These are phyloP conservation scores for Bjerkandera adusta DNA, from an alignment of 1,284 basidiomycete genomes.

Conservation along the genomic window DNA sequence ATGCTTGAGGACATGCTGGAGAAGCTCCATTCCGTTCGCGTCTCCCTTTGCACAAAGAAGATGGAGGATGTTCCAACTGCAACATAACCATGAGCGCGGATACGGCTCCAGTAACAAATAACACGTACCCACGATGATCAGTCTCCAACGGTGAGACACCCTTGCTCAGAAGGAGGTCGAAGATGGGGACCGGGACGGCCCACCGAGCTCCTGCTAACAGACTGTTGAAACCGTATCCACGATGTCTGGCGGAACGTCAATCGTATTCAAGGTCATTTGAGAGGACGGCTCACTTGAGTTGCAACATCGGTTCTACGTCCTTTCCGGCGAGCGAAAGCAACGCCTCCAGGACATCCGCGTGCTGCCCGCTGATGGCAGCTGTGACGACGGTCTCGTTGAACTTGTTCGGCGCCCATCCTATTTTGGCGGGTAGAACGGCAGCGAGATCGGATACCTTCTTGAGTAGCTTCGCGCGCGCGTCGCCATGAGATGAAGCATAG, in stretches of 20 bases:
- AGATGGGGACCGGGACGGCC: conserved; percentile 26
- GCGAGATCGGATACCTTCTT: conserved; percentile 36
- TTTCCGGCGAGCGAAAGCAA: conserved; percentile 40
- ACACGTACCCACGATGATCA: conserved; percentile 42
- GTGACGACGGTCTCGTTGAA: conserved; percentile 50
- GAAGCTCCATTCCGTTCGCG: conserved; percentile 23
- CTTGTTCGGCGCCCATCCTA: conserved; percentile 45
- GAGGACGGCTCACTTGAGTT: conserved; percentile 36
- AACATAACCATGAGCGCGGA: neutral
- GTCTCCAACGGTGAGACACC: conserved; percentile 42
- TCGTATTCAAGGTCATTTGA: neutral
- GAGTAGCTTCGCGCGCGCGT: conserved; percentile 37
- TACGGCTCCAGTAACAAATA: too few species aligned
- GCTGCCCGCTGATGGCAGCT: conserved; percentile 36
- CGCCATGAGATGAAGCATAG: conserved; percentile 42
- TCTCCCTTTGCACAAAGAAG: conserved; percentile 33
- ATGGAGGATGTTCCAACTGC: conserved; percentile 56
- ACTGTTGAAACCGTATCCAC: conserved; percentile 36
- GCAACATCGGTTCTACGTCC: conserved; percentile 38
- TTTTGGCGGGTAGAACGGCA: conserved; percentile 38
- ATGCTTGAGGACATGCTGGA: conserved; percentile 44
- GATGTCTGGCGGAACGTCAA: conserved; percentile 4
- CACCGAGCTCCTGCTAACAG: conserved; percentile 40
- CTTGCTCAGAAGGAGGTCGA: conserved; percentile 50
- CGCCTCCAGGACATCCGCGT: conserved; percentile 38